A percentile compares a stretch with the other conserved stretches of the same genome.
phyloP scores from a whole-genome alignment of 2,329 filamentous ascomycete genomes.

The Epichloe sp. region DNA sequence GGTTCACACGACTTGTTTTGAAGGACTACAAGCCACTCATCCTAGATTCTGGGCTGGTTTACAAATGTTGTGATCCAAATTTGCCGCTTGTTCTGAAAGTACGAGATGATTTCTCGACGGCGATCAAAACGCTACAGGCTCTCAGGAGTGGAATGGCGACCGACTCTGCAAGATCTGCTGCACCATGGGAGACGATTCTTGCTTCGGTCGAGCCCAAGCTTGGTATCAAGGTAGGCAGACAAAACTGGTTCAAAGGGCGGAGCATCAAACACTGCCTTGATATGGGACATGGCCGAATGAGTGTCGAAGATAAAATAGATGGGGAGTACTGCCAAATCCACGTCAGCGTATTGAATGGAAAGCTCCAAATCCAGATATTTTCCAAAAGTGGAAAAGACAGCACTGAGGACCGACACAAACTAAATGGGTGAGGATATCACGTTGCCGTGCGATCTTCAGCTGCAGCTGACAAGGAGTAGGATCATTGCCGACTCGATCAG shows the following conservation, averaged over 20 bases:
- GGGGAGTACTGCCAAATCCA: slow-evolving; percentile 88
- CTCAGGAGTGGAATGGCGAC: slow-evolving; percentile 11
- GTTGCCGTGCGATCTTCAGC: no score
- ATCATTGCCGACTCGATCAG: slow-evolving; percentile 51
- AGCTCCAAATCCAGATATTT: slow-evolving; percentile 59
- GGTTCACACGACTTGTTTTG: slow-evolving; percentile 69
- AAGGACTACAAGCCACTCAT: slow-evolving; percentile 60
- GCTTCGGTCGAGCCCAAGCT: slow-evolving; percentile 34
- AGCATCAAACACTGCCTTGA: slow-evolving; percentile 64
- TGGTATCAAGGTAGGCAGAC: slow-evolving; percentile 52
- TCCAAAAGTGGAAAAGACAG: slow-evolving; percentile 90
- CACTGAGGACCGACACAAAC: slow-evolving; percentile 50
- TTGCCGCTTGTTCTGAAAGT: slow-evolving; percentile 59
- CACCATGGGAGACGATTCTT: slow-evolving; percentile 12
- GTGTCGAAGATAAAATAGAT: slow-evolving; percentile 71
- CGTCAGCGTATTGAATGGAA: slow-evolving; percentile 48
- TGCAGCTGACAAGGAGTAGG: slow-evolving; percentile 16
- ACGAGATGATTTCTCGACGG: slow-evolving; percentile 52
- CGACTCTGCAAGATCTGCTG: slow-evolving; percentile 6
- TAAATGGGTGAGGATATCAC: slow-evolving; percentile 37
- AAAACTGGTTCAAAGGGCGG: slow-evolving; percentile 50
- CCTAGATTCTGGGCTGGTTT: slow-evolving; percentile 42
- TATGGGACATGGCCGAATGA: slow-evolving; percentile 50
- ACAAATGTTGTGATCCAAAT: slow-evolving; percentile 52
- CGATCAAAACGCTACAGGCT: slow-evolving; percentile 38